Conservation (phyloP, 345 rosid genomes). For the Bruguiera parviflora region DNA sequence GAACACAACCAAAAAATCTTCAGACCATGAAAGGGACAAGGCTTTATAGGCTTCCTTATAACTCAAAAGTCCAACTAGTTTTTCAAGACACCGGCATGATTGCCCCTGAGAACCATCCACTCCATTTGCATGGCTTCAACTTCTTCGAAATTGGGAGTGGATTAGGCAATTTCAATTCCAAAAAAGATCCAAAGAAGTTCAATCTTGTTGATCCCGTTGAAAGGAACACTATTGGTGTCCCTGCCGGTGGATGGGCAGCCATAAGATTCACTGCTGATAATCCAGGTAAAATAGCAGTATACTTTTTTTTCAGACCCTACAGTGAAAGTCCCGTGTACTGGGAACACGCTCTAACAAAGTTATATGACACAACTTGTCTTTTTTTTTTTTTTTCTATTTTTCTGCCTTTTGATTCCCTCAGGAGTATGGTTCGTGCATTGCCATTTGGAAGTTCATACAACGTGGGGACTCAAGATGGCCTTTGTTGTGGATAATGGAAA, state of each 20-base stretch:
- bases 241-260: conserved; percentile 91
- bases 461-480: conserved; percentile 38
- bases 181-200: conserved; percentile 56
- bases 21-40: conserved; percentile 58
- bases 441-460: conserved; percentile 32
- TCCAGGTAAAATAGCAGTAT: conserved; percentile 52
- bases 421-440: conserved; percentile 38
- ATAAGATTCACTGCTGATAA: conserved; percentile 87
- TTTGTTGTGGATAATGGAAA: conserved; percentile 31
- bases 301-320: neutral
- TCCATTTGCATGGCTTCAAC: conserved; percentile 89
- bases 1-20: conserved; percentile 53
- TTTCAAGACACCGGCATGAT: conserved; percentile 83
- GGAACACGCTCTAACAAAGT: too few relatives aligned
- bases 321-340: too few relatives aligned
- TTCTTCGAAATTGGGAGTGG: conserved; percentile 77
- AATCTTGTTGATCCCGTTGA: conserved; percentile 91
- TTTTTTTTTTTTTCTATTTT: too few relatives aligned
- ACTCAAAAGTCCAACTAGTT: conserved; percentile 74
- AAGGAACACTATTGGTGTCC: conserved; percentile 87
- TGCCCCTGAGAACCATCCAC: conserved; percentile 76
- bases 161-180: conserved; percentile 64
- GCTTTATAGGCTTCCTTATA: conserved; percentile 57
- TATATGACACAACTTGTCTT: too few relatives aligned
- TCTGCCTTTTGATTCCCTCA: neutral